A percentile compares a stretch with the other conserved stretches of the same genome.
phyloP scores from a whole-genome alignment of 2,329 filamentous ascomycete genomes.

The Beauveria brongniartii region DNA sequence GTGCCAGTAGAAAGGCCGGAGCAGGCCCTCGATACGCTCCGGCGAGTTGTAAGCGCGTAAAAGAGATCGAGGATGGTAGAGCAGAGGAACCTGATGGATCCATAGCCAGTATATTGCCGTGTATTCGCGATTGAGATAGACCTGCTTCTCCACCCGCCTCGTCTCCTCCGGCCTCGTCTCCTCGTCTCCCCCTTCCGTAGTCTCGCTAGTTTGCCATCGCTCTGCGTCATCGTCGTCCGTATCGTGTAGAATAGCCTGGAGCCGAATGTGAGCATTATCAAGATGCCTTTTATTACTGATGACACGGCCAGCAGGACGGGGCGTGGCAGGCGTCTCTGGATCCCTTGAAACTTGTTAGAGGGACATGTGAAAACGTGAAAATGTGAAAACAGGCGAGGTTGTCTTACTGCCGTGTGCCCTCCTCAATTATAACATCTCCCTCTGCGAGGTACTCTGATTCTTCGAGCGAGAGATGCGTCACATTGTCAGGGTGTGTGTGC shows the following conservation, averaged over 20 bases:
- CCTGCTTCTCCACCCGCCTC: background rate
- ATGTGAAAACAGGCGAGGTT: background rate
- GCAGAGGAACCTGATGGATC: background rate
- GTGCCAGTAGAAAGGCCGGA: background rate
- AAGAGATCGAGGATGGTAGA: background rate
- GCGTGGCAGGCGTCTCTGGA: background rate
- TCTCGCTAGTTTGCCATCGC: background rate
- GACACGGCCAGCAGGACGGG: background rate
- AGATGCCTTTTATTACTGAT: background rate
- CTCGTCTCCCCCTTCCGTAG: background rate
- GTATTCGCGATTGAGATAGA: background rate
- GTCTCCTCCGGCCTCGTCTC: background rate
- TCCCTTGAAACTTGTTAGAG: background rate
- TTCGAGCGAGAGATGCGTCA: background rate
- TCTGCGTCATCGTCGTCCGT: background rate
- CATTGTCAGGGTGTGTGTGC: background rate
- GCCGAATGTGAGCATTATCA: background rate
- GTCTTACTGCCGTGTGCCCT: background rate
- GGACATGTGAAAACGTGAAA: background rate
- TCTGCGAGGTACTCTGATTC: background rate
- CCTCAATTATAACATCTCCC: background rate
- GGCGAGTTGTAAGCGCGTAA: background rate
- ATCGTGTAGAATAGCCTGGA: background rate
- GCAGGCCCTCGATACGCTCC: background rate
- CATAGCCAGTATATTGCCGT: background rate